Evolutionary conservation across 1,139 yeast genomes (phyloP).

Genomic region (Geotrichum europaeum): DNA sequence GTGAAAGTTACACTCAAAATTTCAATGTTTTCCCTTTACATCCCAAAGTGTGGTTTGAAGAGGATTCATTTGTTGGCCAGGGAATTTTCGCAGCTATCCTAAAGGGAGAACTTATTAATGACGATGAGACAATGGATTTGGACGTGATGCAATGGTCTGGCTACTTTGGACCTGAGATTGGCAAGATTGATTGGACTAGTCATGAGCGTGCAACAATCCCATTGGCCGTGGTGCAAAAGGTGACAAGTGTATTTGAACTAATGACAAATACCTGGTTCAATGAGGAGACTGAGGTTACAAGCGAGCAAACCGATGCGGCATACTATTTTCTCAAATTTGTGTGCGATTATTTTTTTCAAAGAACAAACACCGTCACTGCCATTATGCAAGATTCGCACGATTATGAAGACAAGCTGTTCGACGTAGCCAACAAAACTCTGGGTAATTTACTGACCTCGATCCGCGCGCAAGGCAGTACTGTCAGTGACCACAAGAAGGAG

Average conservation of each 20-base stretch:
- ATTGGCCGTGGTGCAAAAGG: background rate
- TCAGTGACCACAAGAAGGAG: background rate
- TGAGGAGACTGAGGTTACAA: constrained; percentile 2
- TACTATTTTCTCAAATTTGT: constrained; percentile 10
- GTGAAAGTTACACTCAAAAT: constrained; percentile 1
- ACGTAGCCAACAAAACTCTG: background rate
- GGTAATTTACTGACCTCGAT: background rate
- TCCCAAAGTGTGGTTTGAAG: constrained; percentile 5
- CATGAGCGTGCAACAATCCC: background rate
- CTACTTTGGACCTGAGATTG: constrained; percentile 15
- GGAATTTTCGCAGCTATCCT: constrained; percentile 10
- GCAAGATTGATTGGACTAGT: constrained; percentile 8
- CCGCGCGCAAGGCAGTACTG: background rate
- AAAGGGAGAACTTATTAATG: background rate
- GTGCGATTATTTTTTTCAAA: constrained; percentile 3
- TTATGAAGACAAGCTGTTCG: background rate
- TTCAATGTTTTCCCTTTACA: constrained; percentile 6
- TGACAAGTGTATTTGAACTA: background rate
- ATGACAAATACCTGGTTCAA: background rate
- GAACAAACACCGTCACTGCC: background rate
- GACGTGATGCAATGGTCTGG: constrained; percentile 2
- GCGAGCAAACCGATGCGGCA: constrained; percentile 4
- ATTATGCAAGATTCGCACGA: background rate
- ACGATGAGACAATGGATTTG: background rate
- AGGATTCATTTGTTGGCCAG: constrained; percentile 11